These are phyloP conservation scores for Diplodia seriata DNA, from an alignment of 2,329 filamentous ascomycete species.

Conservation along the genomic window DNA sequence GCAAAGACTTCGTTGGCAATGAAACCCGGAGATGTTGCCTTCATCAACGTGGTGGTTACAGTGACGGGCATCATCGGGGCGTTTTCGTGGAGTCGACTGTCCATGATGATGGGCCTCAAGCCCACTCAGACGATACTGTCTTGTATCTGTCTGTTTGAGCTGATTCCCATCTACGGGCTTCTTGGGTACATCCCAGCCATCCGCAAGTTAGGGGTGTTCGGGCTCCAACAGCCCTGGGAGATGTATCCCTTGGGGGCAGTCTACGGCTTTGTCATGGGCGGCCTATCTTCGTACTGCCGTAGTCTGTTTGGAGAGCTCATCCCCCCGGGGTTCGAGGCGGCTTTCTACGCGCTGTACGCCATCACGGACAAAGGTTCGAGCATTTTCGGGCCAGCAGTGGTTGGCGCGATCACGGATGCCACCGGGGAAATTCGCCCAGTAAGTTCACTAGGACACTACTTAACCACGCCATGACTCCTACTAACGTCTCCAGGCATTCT, in stretches of 20 bases:
- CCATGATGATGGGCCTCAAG: conserved; percentile 69
- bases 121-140: conserved; percentile 89
- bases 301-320: conserved; percentile 93
- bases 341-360: conserved; percentile 95
- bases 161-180: conserved; percentile 91
- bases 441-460: conserved; percentile 34
- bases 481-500: conserved; percentile 68
- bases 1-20: conserved; percentile 93
- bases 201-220: conserved; percentile 74
- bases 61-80: conserved; percentile 83
- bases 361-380: conserved; percentile 97
- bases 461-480: conserved; percentile 4
- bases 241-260: conserved; percentile 93
- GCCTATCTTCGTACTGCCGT: conserved; percentile 88
- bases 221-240: conserved; percentile 93
- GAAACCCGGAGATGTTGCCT: conserved; percentile 82
- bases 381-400: conserved; percentile 91
- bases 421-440: conserved; percentile 58
- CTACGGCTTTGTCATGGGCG: conserved; percentile 94
- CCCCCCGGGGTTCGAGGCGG: conserved; percentile 90
- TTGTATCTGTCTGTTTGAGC: conserved; percentile 89
- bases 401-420: conserved; percentile 87
- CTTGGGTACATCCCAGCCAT: conserved; percentile 86
- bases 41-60: conserved; percentile 94
- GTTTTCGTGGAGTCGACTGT: conserved; percentile 85